Percentiles rank a stretch among this genome's conserved stretches.
These are phyloP conservation scores for Capsicum baccatum DNA, from an alignment of 257 asterid genomes.

Conservation along the genomic window DNA sequence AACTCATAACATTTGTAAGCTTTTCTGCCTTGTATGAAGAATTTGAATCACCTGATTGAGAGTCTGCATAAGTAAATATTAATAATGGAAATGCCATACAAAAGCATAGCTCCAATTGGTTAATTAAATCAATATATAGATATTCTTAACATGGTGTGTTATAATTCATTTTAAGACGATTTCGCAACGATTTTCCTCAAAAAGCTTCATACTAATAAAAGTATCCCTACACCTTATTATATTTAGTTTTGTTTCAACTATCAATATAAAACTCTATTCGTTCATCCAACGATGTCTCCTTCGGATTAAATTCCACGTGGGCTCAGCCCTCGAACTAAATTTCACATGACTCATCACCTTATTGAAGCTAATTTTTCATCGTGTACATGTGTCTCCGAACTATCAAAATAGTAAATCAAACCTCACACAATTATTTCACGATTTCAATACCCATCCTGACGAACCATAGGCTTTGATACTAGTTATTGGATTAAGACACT, in stretches of 20 bases:
- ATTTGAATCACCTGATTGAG: conserved; percentile 27
- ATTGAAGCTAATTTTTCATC: neutral
- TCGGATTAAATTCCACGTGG: neutral
- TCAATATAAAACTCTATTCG: neutral
- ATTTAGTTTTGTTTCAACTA: neutral
- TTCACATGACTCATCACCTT: neutral
- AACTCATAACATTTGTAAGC: neutral
- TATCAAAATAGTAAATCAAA: no score
- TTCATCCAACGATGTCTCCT: neutral
- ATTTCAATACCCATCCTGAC: no score
- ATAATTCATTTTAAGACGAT: neutral
- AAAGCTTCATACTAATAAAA: neutral
- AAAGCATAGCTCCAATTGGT: neutral
- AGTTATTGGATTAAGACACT: neutral
- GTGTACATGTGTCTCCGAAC: no score
- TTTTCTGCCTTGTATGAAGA: neutral
- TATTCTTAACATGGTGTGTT: no score
- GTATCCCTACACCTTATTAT: neutral
- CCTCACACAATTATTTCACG: no score
- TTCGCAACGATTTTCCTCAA: neutral
- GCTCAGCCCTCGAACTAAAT: neutral
- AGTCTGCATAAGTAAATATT: neutral
- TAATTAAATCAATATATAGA: neutral
- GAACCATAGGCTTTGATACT: no score
- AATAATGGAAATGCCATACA: neutral